Evolutionary conservation across 2,329 filamentous ascomycete species (phyloP).

Genomic region (Fusarium tricinctum): DNA sequence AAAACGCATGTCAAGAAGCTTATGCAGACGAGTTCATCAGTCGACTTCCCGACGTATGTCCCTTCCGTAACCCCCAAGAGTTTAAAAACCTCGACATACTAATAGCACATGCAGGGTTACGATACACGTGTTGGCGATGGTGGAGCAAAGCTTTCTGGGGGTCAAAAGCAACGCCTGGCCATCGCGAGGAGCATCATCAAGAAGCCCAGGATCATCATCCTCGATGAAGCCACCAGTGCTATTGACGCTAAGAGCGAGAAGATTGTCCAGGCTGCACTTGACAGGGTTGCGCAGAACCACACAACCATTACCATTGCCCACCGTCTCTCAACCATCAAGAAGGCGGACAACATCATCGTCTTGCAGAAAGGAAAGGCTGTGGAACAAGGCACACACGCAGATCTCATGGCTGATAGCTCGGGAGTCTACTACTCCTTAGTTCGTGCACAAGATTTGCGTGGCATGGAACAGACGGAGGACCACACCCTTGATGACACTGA

Average conservation of each 20-base stretch:
- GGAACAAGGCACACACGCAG: constrained; percentile 73
- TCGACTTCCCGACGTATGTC: constrained; percentile 58
- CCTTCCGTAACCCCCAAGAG: constrained; percentile 25
- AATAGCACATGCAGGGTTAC: constrained; percentile 54
- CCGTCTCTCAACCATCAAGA: constrained; percentile 70
- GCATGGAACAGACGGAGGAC: neutral
- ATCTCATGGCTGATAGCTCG: constrained; percentile 65
- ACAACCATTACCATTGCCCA: constrained; percentile 78
- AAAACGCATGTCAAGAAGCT: constrained; percentile 65
- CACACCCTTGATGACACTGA: constrained; percentile 1
- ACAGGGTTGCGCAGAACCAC: constrained; percentile 56
- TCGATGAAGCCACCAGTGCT: constrained; percentile 76
- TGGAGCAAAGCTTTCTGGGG: constrained; percentile 69
- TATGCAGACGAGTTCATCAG: constrained; percentile 68
- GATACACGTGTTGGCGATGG: constrained; percentile 66
- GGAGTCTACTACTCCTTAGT: constrained; percentile 47
- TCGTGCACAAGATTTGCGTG: constrained; percentile 40
- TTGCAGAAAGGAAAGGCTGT: constrained; percentile 70
- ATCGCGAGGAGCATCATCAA: constrained; percentile 69
- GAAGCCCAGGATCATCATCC: constrained; percentile 71
- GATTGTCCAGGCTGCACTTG: constrained; percentile 61
- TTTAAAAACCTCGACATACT: rapidly evolving
- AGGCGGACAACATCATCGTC: constrained; percentile 76
- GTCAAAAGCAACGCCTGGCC: constrained; percentile 69
- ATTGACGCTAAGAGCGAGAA: constrained; percentile 56